Evolutionary conservation across 129 eudicot genomes (phyloP).

Genomic region (Glebionis coronaria): DNA sequence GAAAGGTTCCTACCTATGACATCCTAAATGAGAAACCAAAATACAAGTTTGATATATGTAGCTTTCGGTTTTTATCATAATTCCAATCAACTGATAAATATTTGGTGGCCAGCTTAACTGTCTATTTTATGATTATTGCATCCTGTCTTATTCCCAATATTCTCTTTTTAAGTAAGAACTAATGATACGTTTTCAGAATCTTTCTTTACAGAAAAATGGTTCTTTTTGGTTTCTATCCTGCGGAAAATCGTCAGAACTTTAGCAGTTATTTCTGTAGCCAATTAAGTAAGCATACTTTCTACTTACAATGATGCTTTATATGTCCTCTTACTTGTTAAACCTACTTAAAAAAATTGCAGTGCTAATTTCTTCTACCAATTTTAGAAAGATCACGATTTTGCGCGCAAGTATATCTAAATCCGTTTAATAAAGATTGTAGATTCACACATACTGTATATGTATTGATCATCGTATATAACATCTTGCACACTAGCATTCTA

Average conservation of each 20-base stretch:
- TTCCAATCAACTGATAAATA: neutral
- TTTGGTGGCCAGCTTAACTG: neutral
- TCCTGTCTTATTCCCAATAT: neutral
- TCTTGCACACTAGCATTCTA: too few relatives aligned
- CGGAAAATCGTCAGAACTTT: neutral
- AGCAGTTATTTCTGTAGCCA: neutral
- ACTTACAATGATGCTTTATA: too few relatives aligned
- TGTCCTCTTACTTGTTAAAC: too few relatives aligned
- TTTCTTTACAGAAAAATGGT: neutral
- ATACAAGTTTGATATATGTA: neutral
- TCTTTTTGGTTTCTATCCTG: neutral
- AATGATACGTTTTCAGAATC: neutral
- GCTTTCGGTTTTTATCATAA: neutral
- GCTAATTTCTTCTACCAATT: too few relatives aligned
- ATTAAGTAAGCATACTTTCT: neutral
- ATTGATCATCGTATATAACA: too few relatives aligned
- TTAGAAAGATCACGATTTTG: too few relatives aligned
- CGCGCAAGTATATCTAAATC: too few relatives aligned
- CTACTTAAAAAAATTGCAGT: too few relatives aligned
- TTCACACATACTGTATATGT: too few relatives aligned
- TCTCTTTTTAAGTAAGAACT: neutral
- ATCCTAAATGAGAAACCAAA: neutral
- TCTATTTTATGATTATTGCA: neutral
- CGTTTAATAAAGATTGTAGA: too few relatives aligned
- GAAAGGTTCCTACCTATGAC: constrained; percentile 2